Conservation (phyloP, 441 rosid species). For the Populus trichocarpa region DNA sequence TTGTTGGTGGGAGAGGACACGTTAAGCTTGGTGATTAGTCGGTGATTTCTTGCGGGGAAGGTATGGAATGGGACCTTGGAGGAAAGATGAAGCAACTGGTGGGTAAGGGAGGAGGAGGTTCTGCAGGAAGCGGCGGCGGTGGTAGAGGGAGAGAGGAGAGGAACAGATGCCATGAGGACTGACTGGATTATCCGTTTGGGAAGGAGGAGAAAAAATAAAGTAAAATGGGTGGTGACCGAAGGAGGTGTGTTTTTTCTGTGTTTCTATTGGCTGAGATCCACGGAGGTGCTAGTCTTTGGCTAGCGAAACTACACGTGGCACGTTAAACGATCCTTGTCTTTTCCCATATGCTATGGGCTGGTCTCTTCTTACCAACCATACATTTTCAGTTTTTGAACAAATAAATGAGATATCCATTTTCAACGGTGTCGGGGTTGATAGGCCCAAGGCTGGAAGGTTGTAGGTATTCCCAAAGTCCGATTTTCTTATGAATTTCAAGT, state of each 20-base stretch:
- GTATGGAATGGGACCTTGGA: constrained; percentile 28
- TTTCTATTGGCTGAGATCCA: constrained; percentile 4
- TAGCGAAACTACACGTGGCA: constrained; percentile 3
- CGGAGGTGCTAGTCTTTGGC: neutral
- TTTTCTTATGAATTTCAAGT: too few species aligned
- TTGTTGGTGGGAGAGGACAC: constrained; percentile 59
- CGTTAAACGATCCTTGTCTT: neutral
- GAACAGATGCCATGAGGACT: constrained; percentile 44
- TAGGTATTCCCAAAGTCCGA: neutral
- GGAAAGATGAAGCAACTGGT: constrained; percentile 26
- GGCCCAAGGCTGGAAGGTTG: neutral
- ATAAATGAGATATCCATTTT: neutral
- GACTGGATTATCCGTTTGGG: constrained; percentile 26
- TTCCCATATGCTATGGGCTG: neutral
- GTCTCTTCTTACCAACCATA: neutral
- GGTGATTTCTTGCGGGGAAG: constrained; percentile 16
- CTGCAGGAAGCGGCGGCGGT: constrained; percentile 12
- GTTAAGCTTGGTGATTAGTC: constrained; percentile 43
- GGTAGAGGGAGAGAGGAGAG: constrained; percentile 33
- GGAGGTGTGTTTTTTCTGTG: neutral
- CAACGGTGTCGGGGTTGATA: neutral
- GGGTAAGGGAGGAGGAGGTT: constrained; percentile 24
- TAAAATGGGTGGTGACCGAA: constrained; percentile 4
- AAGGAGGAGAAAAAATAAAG: neutral
- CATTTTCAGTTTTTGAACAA: neutral